phyloP scores from a whole-genome alignment of 2,329 filamentous ascomycete genomes.

The Dothistroma septosporum region DNA sequence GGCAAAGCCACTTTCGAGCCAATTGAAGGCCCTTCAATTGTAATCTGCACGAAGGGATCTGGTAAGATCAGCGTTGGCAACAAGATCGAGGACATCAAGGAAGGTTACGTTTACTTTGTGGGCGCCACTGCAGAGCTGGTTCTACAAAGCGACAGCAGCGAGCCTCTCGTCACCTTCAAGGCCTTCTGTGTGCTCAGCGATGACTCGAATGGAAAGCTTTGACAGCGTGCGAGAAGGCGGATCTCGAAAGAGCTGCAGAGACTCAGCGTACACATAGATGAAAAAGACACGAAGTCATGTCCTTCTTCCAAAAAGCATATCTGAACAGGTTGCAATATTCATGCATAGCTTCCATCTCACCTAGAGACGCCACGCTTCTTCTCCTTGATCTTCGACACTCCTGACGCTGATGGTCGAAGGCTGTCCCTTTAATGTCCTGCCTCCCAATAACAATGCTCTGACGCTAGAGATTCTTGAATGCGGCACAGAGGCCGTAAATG shows the following conservation, averaged over 20 bases:
- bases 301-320: not conserved
- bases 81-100: conserved; percentile 64
- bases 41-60: conserved; percentile 81
- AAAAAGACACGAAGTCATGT: not conserved
- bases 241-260: not conserved
- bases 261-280: not conserved
- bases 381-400: not conserved
- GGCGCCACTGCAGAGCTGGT: conserved; percentile 82
- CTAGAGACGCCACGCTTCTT: not conserved
- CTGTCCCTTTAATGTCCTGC: not conserved
- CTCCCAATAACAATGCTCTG: conserved; percentile 1
- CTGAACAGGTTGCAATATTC: not conserved
- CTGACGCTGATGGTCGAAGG: not conserved
- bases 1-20: conserved; percentile 85
- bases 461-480: not conserved
- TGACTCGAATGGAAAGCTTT: conserved; percentile 18
- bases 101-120: conserved; percentile 57
- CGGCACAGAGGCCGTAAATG: not conserved
- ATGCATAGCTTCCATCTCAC: not conserved
- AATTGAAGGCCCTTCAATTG: conserved; percentile 81
- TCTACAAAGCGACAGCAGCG: conserved; percentile 63
- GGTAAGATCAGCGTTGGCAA: conserved; percentile 82
- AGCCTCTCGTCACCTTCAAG: conserved; percentile 82
- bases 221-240: not conserved
- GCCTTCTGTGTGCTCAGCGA: conserved; percentile 40